Evolutionary conservation across 2,329 filamentous ascomycete genomes (phyloP), one percentile per base, ranked within the genome.

Genomic region (Rachicladosporium sp.): DNA sequence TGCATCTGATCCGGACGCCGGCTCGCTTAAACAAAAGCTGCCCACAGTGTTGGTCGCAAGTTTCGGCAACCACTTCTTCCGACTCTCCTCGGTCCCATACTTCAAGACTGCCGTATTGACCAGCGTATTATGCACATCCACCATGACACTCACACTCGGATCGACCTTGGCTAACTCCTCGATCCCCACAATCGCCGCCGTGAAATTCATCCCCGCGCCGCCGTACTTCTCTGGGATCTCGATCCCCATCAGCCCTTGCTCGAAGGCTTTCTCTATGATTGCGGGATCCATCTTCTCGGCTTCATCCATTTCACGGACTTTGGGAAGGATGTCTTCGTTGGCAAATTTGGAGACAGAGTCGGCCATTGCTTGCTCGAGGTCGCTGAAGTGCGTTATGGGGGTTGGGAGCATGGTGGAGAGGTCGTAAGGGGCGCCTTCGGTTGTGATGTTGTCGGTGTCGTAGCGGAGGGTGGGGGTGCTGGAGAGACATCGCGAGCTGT

Each of bases 181-280:
- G 53, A 98, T 98, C 23, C 85, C 89, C 33, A 98, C 80, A 58
- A 98, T 94, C 45, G 88, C 89, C 1, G 88, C 70, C 1, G 91
- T 96, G 66, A 98, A 98, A 74, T 95, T 95, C 91, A 98, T 96
- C 52, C 88, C 91, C 0, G 89, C 85, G 45, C 91, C 91, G 45
- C 91, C 91, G 59, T 81, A 98, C 63, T 95, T 88, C 64, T 98
- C 91, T 10, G 91, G 89, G 42, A 98, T 94, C 68, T 98, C 91
- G 48, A 98, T 75, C 46, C 87, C 82, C 91, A 98, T 98, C 37
- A 98, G 70, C 1, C 91, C 91, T 60, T 96, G 88, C 69, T 98
- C 91, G 55, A 98, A 98, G 38, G 94, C 74, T 65, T 91, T 83
- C 68, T 94, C 87, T 4, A 98, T 82, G 6, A 98, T 65, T 1